Base-by-base conservation (phyloP, 2,329 filamentous ascomycete genomes). In the Aspergillus tanneri region DNA sequence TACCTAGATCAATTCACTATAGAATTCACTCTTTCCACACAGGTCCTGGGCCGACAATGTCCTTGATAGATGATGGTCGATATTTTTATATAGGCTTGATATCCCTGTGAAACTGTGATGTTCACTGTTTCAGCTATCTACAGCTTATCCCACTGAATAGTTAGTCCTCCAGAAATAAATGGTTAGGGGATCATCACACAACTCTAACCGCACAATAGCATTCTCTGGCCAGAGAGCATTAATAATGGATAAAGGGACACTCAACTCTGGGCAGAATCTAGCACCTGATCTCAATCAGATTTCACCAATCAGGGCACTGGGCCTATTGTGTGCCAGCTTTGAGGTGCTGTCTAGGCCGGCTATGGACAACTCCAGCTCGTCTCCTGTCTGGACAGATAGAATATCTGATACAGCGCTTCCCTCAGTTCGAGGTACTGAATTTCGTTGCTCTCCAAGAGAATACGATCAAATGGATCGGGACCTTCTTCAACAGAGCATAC, bases 401-500 rank as follows among this genome's bases (percentile, higher is more conserved):
- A 49, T 54, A 19, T 58, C 54, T 48, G 47, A 53, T 34, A 55
- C 62, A 42, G 60, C 47, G 11, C 53, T 49, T 4, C 51, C 36
- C 5, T 34, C 54, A 40, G 46, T 56, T 50, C 54, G 51, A 58
- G 62, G 53, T 55, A 68, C 53, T 57, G 67, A 60, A 56, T 58
- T 60, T 64, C 71, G 56, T 61, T 70, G 55, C 65, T 68, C 56
- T 59, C 65, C 32, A 68, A 23, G 38, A n/a, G 59, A 62, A 8
- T 61, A 72, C 25, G 69, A 76, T 28, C 65, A 76, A 25, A 69
- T 84, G 23, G 84, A 90, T 59, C 85, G 86, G 18, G 75, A 90
- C 47, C 83, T 86, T 51, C 72, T 89, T 25, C 91, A 96, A 66
- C 87, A 93, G 64, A 85, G 84, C 53, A 87, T 90, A 56, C 89